Evolutionary conservation across 495 filamentous ascomycete species (phyloP), one percentile per base, ranked within the genome.

Genomic region (Aspergillus coremiiformis): DNA sequence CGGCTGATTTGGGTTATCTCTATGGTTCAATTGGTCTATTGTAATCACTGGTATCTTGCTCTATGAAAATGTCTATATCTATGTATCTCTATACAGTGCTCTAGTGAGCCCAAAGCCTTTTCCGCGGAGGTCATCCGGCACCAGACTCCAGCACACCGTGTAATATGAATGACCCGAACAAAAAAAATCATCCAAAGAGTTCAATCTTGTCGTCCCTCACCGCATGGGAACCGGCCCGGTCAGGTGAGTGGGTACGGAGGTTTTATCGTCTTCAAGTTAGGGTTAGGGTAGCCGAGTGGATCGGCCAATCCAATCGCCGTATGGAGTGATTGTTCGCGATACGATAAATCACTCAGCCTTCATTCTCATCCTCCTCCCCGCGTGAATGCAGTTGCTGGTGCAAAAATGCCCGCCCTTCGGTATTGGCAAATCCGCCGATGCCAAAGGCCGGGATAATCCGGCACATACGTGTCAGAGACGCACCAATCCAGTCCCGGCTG

Each of bases 381-480:
- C 29, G 24, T 8, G 4, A 21, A 6, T 42, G 50, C 11, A 67
- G 43, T 53, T 66, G 58, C 3, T 64, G 58, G 39, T 69, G 66
- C 42, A 69, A 47, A 48, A 61, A 66, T n/a, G 65, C 55, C 9
- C 66, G 51, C 0, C 66, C 78, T 57, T 82, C 79, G 30, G 73
- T 72, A 70, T 95, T 96, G 5, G 92, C 80, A 43, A 94, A 89
- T 1, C 90, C 90, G 0, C 90, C 90, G 23, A 95, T 73, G 7
- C 90, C 90, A 77, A 95, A 95, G 1, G 90, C 90, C 46, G 90
- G 90, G 42, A 96, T 77, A 58, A 95, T 94, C 51, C 90, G 78
- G 52, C 84, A 85, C 70, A 95, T 86, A 59, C 90, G 76, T 49
- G 89, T 85, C 22, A 77, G 67, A 14, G 80, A 79, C 55, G 87